Conservation (phyloP, 2,329 filamentous ascomycete genomes). For the Beauveria australis region DNA sequence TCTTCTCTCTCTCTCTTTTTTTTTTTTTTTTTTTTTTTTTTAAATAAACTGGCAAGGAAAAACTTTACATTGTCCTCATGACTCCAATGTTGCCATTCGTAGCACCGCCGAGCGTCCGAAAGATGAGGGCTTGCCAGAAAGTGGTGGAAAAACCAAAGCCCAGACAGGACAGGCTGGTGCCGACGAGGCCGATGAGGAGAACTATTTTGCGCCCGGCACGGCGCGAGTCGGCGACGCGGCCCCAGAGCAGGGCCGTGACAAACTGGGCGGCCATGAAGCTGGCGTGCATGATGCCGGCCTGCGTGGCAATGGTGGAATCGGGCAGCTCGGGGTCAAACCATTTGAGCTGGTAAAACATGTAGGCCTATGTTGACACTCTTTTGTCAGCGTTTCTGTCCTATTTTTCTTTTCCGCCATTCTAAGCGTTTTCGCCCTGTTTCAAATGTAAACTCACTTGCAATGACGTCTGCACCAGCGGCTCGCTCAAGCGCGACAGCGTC, state of each 20-base stretch:
- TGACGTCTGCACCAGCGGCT: constrained; percentile 74
- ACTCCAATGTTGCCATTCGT: constrained; percentile 70
- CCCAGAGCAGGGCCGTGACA: constrained; percentile 76
- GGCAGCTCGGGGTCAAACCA: constrained; percentile 55
- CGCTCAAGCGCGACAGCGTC: constrained; percentile 69
- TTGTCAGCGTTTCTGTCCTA: background rate
- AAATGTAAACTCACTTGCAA: constrained; percentile 34
- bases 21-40: background rate
- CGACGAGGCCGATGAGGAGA: constrained; percentile 66
- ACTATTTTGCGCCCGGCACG: constrained; percentile 67
- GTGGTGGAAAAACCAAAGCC: constrained; percentile 58
- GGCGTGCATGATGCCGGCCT: constrained; percentile 70
- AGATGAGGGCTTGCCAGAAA: constrained; percentile 64
- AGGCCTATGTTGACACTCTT: constrained; percentile 40
- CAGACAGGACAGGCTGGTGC: constrained; percentile 39
- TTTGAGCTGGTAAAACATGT: constrained; percentile 83
- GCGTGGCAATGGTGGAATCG: constrained; percentile 60
- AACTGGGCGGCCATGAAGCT: constrained; percentile 79
- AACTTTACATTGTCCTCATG: constrained; percentile 59
- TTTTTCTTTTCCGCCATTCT: too few relatives aligned
- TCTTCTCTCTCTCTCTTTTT: background rate
- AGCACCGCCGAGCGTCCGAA: constrained; percentile 60
- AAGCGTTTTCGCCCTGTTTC: too few relatives aligned
- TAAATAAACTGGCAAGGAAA: constrained; percentile 10
- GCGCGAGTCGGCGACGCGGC: constrained; percentile 56